Percentiles rank a stretch among this genome's conserved stretches.
Conservation (phyloP, 192 early-diverging fungal genomes). For the Podila epicladia region DNA sequence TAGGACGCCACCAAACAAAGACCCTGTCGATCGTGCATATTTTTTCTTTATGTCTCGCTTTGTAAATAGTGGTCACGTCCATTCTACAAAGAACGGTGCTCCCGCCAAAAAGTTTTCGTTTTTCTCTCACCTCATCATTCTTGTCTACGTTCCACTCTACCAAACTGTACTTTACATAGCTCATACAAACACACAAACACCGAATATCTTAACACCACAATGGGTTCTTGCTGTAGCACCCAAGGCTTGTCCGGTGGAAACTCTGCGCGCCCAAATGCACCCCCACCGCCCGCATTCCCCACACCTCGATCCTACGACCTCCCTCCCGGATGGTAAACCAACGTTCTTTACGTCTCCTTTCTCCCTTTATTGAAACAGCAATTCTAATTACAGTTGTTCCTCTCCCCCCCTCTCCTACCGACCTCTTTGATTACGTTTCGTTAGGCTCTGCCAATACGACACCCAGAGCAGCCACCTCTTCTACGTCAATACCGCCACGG, state of each 20-base stretch:
- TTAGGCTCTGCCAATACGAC: slow-evolving; percentile 39
- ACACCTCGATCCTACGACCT: slow-evolving; percentile 26
- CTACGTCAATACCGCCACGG: slow-evolving; percentile 25
- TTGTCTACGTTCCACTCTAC: too few species aligned
- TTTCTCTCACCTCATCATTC: too few species aligned
- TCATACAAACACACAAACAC: neutral
- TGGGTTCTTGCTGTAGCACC: slow-evolving; percentile 11
- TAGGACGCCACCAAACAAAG: too few species aligned
- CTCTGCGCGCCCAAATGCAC: neutral
- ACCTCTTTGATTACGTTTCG: too few species aligned
- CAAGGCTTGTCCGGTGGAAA: neutral
- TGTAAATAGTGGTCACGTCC: too few species aligned
- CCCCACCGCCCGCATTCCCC: slow-evolving; percentile 9
- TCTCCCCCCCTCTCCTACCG: too few species aligned
- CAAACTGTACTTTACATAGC: too few species aligned
- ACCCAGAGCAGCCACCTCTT: slow-evolving; percentile 14
- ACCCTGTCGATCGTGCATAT: too few species aligned
- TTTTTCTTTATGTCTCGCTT: too few species aligned
- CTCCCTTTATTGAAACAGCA: neutral
- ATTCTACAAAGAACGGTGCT: too few species aligned
- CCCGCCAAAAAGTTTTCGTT: too few species aligned
- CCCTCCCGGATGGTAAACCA: slow-evolving; percentile 33
- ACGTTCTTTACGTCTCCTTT: neutral
- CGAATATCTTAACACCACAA: neutral
- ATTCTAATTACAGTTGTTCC: neutral